Conservation (phyloP, 305 asterid species). For the Fraxinus angustifolia region DNA sequence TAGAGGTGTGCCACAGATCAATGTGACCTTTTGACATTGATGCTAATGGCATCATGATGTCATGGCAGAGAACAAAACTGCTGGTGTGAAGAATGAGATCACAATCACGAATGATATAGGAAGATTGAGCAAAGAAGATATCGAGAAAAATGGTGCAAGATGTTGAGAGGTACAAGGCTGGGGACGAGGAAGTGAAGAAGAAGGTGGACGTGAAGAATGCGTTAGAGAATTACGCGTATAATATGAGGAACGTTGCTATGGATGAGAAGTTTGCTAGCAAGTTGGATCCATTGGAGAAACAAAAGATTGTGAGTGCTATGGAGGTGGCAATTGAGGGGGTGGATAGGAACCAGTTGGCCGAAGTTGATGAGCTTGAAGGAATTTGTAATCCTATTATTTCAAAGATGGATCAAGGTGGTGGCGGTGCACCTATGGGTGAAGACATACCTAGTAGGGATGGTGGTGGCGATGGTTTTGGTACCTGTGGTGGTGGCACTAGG, state of each 20-base stretch:
- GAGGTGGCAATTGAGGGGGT: slow-evolving; percentile 48
- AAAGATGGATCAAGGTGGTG: slow-evolving; percentile 44
- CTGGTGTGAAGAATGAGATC: slow-evolving; percentile 52
- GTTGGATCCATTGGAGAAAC: no score
- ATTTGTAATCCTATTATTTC: slow-evolving; percentile 52
- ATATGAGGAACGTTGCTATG: no score
- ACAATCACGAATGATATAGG: slow-evolving; percentile 60
- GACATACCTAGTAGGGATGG: slow-evolving; percentile 23
- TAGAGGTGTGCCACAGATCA: no score
- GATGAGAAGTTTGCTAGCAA: no score
- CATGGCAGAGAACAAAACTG: slow-evolving; percentile 51
- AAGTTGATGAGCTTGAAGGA: slow-evolving; percentile 55
- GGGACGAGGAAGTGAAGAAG: slow-evolving; percentile 58
- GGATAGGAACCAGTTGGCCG: slow-evolving; percentile 56
- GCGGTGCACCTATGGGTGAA: slow-evolving; percentile 32
- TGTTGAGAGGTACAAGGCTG: slow-evolving; percentile 50
- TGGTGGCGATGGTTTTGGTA: background rate
- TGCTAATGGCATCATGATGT: slow-evolving; percentile 14
- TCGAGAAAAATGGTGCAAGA: slow-evolving; percentile 51
- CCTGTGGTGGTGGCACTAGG: slow-evolving; percentile 27
- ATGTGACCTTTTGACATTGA: no score
- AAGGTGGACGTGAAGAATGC: background rate
- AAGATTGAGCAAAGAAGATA: slow-evolving; percentile 46
- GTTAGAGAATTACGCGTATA: no score
- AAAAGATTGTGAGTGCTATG: slow-evolving; percentile 36